Base-by-base conservation (phyloP, 2,329 filamentous ascomycete species). In the Scleromitrula shiraiana region DNA sequence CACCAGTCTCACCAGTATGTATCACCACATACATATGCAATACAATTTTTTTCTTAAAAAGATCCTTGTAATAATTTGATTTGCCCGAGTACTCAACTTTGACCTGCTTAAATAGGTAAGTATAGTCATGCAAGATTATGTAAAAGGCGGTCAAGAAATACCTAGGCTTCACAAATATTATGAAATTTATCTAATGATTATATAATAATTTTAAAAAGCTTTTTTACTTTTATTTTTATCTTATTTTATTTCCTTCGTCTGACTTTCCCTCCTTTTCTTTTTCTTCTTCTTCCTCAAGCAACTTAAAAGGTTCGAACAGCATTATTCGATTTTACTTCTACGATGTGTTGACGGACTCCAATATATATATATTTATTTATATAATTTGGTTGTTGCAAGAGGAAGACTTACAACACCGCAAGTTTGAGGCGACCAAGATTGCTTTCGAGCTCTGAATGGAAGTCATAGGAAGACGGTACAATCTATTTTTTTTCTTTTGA, bases 401-500 rank as follows among this genome's bases (percentile, higher is more conserved):
- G 41, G 40, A 60, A 50, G 53, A 37, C 35, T 47, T 49, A 49
- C 53, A 45, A 49, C 29, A 60, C 59, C 62, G 58, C 60, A 62
- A 58, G 62, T 64, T 64, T 64, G 62, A 64, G 62, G 60, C 55
- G 56, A 64, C 60, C 58, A 59, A n/a, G n/a, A 59, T 54, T 62
- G 59, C 56, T 56, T 51, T 58, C 46, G 54, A 56, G 59, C 59
- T 49, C 15, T 64, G 61, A 62, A 58, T 62, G 58, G 59, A 59
- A 59, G 60, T 57, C 60, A 64, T 64, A 64, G 62, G 57, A 62
- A 61, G 59, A 53, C 56, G 60, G 56, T 35, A 62, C 57, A 62
- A 53, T 29, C 24, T 41, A 24, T 40, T 46, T 9, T 40, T 19
- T 42, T 50, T 29, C 17, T 38, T 12, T 20, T 9, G 42, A 45